phyloP scores from a whole-genome alignment of 1,284 basidiomycete genomes.

The Kalmanozyma brasiliensis region DNA sequence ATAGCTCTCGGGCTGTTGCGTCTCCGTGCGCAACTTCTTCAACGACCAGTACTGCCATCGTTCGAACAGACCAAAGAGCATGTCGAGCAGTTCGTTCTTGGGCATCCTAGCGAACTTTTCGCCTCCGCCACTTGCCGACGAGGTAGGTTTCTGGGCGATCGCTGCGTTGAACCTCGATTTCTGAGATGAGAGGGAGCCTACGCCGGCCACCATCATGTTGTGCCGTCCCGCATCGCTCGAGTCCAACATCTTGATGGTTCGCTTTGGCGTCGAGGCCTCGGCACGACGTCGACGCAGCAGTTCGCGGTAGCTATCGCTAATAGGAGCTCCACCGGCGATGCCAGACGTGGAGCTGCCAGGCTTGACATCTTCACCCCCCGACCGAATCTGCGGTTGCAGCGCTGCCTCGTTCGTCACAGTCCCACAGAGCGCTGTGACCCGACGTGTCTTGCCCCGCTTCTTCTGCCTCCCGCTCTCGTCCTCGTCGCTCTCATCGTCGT shows the following conservation, averaged over 20 bases:
- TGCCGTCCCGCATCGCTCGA: slow-evolving; percentile 66
- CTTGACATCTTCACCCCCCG: slow-evolving; percentile 25
- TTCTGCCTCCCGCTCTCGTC: slow-evolving; percentile 23
- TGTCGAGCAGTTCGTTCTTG: slow-evolving; percentile 85
- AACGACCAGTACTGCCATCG: slow-evolving; percentile 85
- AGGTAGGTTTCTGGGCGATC: slow-evolving; percentile 24
- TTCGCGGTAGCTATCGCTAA: slow-evolving; percentile 69
- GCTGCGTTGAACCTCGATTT: slow-evolving; percentile 50
- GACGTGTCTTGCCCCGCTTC: slow-evolving; percentile 27
- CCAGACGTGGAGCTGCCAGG: no score
- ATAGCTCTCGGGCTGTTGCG: slow-evolving; percentile 90
- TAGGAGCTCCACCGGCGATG: slow-evolving; percentile 44
- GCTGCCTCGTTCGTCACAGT: slow-evolving; percentile 64
- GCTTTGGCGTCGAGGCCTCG: slow-evolving; percentile 69
- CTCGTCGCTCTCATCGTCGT: slow-evolving; percentile 24
- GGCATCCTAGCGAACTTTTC: slow-evolving; percentile 89
- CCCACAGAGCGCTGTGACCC: slow-evolving; percentile 53
- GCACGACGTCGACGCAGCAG: slow-evolving; percentile 69
- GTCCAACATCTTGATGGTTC: slow-evolving; percentile 70
- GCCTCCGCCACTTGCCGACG: neutral
- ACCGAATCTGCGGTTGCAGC: slow-evolving; percentile 56
- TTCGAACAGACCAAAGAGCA: slow-evolving; percentile 82
- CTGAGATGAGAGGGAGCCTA: slow-evolving; percentile 34
- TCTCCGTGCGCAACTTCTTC: slow-evolving; percentile 80
- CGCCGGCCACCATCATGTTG: slow-evolving; percentile 67